Evolutionary conservation across 1,139 yeast genomes (phyloP), one percentile per base, ranked within the genome.

Genomic region (Yamadazyma spencermartinsiae): DNA sequence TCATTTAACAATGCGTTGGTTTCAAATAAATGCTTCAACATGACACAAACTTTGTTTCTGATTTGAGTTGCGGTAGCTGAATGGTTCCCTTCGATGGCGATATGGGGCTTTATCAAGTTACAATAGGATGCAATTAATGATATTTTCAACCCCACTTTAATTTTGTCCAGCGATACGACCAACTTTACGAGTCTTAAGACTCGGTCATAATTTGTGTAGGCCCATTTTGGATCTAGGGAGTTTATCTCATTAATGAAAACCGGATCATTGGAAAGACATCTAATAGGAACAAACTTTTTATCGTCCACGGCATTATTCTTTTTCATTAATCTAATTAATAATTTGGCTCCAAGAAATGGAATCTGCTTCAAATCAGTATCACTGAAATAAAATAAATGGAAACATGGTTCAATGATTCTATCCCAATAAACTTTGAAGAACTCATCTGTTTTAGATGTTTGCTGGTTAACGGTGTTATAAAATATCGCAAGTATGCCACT

Each of bases 401-500:
- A 45, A 0, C 64, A 52, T 1, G 69, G 68, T 33, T 58, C 65
- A 15, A 71, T 45, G 2, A 71, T 50, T 34, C 55, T 61, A 39
- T 68, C 74, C 76, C 76, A 71, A 32, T 64, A 61, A 4, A 65
- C 45, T 34, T 61, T 61, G 26, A 66, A 45, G 39, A 60, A 56
- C 36, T 61, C 62, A 24, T 48, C 35, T 48, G 45, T 12, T 48
- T 42, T 7, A 58, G 8, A n/a, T 4, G 27, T 21, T 10, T 33
- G 35, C 11, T 31, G 58, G 41, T 61, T 62, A 21, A 66, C 44
- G 34, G 68, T 46, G 25, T 56, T 52, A 48, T 69, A 68, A n/a
- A 68, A 46, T 2, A 68, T 60, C 3, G 65, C 49, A 23, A 66
- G 40, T 30, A 67, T 60, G 17, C 59, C 40, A 31, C 57, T 57